Percentiles rank a stretch among this genome's conserved stretches.
phyloP scores from a whole-genome alignment of 352 stramenopile genomes.

The Globisporangium barbulae region DNA sequence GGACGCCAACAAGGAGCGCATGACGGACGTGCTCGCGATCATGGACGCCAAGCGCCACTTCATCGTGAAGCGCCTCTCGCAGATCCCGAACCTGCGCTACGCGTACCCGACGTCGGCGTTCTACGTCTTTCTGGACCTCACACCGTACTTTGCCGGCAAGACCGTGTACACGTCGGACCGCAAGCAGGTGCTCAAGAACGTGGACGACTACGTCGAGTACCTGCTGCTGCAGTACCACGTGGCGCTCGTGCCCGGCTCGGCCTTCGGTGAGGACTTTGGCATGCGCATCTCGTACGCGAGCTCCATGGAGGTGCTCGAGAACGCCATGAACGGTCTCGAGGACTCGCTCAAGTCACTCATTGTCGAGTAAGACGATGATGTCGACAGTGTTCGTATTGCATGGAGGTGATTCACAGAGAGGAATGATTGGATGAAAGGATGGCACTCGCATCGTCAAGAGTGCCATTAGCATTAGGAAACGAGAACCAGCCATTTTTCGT shows the following conservation, averaged over 20 bases:
- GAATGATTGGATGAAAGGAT: background rate
- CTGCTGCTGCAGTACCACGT: conserved; percentile 89
- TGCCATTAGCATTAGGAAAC: background rate
- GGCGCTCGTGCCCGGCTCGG: conserved; percentile 93
- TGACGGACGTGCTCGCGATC: conserved; percentile 44
- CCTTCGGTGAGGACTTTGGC: conserved; percentile 91
- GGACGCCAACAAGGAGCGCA: conserved; percentile 41
- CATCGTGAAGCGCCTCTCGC: conserved; percentile 77
- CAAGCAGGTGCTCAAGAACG: conserved; percentile 30
- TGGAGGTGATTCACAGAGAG: background rate
- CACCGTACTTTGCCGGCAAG: conserved; percentile 70
- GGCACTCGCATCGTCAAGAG: background rate
- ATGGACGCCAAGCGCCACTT: conserved; percentile 90
- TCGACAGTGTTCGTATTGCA: background rate
- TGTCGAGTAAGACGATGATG: conserved; percentile 25
- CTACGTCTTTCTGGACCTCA: conserved; percentile 94
- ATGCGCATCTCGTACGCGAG: conserved; percentile 96
- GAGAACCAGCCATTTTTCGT: background rate
- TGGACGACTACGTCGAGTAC: conserved; percentile 88
- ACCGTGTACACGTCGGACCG: conserved; percentile 28
- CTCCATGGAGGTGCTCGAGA: conserved; percentile 80
- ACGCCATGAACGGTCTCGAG: conserved; percentile 63
- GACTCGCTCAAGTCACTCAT: conserved; percentile 47
- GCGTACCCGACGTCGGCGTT: conserved; percentile 92
- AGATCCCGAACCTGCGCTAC: conserved; percentile 83